A percentile compares a stretch with the other conserved stretches of the same genome.
phyloP scores from a whole-genome alignment of 331 rosid genomes.

The Malus hybrid region DNA sequence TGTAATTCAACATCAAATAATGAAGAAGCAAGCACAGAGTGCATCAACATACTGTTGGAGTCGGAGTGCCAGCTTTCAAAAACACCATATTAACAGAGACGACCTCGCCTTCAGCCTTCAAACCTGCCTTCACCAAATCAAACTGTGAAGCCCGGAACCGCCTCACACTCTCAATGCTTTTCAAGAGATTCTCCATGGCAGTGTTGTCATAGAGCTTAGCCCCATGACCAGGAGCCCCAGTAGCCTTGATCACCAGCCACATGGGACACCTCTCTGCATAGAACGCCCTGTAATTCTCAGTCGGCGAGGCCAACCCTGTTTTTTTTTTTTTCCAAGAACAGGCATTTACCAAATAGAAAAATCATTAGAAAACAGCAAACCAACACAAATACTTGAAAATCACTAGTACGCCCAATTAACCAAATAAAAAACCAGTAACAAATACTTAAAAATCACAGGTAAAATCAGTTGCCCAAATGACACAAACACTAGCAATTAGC shows the following conservation, averaged over 20 bases:
- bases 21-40: neutral
- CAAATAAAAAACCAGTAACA: neutral
- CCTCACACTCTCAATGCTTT: constrained; percentile 76
- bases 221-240: constrained; percentile 96
- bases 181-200: constrained; percentile 85
- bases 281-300: constrained; percentile 59
- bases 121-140: constrained; percentile 75
- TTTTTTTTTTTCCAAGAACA: neutral
- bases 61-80: constrained; percentile 82
- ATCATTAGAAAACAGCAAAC: neutral
- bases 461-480: neutral
- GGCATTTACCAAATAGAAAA: neutral
- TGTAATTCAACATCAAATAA: neutral
- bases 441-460: neutral
- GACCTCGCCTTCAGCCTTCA: constrained; percentile 80
- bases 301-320: constrained; percentile 65
- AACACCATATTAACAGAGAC: constrained; percentile 76
- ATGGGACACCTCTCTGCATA: constrained; percentile 74
- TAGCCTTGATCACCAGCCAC: constrained; percentile 85
- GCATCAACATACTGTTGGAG: constrained; percentile 68
- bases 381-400: neutral
- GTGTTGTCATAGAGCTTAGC: constrained; percentile 86
- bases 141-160: constrained; percentile 78
- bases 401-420: neutral
- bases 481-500: neutral